These are phyloP conservation scores for Fusarium sp. DNA, from an alignment of 2,329 filamentous ascomycete species.

Conservation along the genomic window DNA sequence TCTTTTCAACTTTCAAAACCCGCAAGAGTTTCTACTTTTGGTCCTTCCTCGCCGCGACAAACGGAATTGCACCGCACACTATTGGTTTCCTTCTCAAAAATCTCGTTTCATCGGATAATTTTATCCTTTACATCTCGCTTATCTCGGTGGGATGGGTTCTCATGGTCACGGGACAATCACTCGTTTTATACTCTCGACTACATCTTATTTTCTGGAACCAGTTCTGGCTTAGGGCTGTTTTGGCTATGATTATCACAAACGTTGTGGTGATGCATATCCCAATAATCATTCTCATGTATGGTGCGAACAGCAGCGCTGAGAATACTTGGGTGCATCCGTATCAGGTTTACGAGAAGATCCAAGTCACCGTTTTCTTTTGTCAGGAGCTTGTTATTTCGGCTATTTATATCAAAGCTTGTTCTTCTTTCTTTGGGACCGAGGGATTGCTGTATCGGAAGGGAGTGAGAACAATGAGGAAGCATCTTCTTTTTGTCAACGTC, in stretches of 20 bases:
- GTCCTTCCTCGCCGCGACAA: conserved; percentile 50
- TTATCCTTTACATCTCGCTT: conserved; percentile 42
- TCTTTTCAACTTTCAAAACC: conserved; percentile 49
- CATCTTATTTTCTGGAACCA: conserved; percentile 66
- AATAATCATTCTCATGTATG: conserved; percentile 67
- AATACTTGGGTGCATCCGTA: conserved; percentile 49
- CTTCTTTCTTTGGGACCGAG: conserved; percentile 6
- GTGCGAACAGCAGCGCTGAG: conserved; percentile 53
- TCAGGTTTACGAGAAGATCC: conserved; percentile 63
- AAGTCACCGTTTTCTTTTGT: conserved; percentile 65
- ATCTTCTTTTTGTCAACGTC: conserved; percentile 57
- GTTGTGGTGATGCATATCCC: conserved; percentile 60
- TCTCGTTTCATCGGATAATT: conserved; percentile 10
- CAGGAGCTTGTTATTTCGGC: conserved; percentile 66
- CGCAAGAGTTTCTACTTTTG: conserved; percentile 52
- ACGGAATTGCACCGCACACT: conserved; percentile 51
- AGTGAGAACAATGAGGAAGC: conserved; percentile 39
- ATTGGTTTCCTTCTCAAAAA: conserved; percentile 59
- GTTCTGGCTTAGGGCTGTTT: conserved; percentile 59
- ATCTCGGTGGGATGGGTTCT: conserved; percentile 47
- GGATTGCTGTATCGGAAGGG: not conserved
- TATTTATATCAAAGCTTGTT: conserved; percentile 56
- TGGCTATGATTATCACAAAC: conserved; percentile 68
- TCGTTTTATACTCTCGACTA: conserved; percentile 71
- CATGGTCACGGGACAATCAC: conserved; percentile 70